Evolutionary conservation across 73 alveolate genomes (phyloP).

Genomic region (Symbiodinium pilosum): DNA sequence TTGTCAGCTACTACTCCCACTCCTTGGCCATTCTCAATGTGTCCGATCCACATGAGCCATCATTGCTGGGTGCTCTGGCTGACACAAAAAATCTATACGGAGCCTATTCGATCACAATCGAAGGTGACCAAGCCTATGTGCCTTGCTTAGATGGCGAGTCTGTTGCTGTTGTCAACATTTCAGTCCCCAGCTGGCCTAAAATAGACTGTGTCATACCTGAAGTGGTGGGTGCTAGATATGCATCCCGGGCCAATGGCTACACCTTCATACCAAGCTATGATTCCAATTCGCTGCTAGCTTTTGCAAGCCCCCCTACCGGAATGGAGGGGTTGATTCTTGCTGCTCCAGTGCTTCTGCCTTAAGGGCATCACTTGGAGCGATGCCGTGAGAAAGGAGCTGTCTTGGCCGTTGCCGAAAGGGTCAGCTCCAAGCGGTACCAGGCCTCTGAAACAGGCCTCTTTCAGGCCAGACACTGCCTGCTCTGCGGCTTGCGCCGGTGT

Average conservation of each 20-base stretch:
- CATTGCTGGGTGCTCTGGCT: neutral
- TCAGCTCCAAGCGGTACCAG: too few relatives aligned
- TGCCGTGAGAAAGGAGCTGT: too few relatives aligned
- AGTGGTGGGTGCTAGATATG: neutral
- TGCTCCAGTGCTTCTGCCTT: neutral
- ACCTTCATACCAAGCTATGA: neutral
- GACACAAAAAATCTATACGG: neutral
- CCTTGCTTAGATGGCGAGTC: constrained; percentile 22
- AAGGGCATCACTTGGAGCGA: too few relatives aligned
- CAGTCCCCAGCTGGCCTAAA: neutral
- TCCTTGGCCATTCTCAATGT: neutral
- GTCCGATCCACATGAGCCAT: neutral
- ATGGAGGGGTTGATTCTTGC: neutral
- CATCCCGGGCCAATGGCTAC: neutral
- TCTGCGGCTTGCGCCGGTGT: neutral
- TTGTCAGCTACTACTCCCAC: neutral
- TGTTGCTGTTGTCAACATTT: neutral
- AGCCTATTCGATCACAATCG: neutral
- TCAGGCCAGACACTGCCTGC: neutral
- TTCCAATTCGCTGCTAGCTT: neutral
- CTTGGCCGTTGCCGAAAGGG: too few relatives aligned
- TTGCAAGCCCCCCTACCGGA: neutral
- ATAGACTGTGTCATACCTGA: neutral
- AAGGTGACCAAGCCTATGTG: neutral
- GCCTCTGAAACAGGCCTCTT: too few relatives aligned